Percentiles rank a stretch among this genome's conserved stretches.
Evolutionary conservation across 805 yeast genomes (phyloP).

Genomic region (Wickerhamomyces pijperi): DNA sequence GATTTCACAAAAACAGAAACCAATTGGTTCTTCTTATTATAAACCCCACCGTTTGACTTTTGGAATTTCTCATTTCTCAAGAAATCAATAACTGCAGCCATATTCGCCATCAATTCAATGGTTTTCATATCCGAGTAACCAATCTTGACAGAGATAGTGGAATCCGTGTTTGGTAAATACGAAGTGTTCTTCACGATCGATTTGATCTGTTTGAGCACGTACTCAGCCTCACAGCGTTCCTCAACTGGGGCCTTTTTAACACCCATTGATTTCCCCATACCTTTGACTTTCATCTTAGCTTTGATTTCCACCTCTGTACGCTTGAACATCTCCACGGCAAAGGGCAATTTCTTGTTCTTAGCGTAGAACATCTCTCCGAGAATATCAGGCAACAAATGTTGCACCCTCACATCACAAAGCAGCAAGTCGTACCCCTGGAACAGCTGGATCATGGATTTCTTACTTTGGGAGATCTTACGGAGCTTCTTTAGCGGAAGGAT

Average conservation of each 20-base stretch:
- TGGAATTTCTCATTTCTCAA: constrained; percentile 31
- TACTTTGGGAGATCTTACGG: constrained; percentile 35
- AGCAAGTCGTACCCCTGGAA: constrained; percentile 56
- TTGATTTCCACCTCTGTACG: constrained; percentile 17
- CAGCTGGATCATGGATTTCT: constrained; percentile 32
- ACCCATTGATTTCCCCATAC: too few species aligned
- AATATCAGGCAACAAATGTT: constrained; percentile 44
- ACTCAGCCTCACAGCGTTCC: constrained; percentile 55
- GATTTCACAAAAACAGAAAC: constrained; percentile 51
- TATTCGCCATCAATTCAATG: constrained; percentile 36
- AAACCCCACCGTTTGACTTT: constrained; percentile 44
- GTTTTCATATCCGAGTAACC: constrained; percentile 41
- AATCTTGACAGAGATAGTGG: constrained; percentile 45
- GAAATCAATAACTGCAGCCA: constrained; percentile 37
- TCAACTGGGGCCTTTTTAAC: too few species aligned
- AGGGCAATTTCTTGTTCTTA: constrained; percentile 57
- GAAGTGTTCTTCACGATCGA: constrained; percentile 53
- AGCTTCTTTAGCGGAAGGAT: constrained; percentile 29
- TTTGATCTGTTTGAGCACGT: constrained; percentile 52
- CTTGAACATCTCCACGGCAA: constrained; percentile 46
- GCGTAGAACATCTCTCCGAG: constrained; percentile 53
- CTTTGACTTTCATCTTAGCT: constrained; percentile 26
- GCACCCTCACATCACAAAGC: constrained; percentile 59
- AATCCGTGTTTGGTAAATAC: constrained; percentile 53
- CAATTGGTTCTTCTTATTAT: constrained; percentile 34